Base-by-base conservation (phyloP, 805 yeast species). In the Pichia thaimueangensis region DNA sequence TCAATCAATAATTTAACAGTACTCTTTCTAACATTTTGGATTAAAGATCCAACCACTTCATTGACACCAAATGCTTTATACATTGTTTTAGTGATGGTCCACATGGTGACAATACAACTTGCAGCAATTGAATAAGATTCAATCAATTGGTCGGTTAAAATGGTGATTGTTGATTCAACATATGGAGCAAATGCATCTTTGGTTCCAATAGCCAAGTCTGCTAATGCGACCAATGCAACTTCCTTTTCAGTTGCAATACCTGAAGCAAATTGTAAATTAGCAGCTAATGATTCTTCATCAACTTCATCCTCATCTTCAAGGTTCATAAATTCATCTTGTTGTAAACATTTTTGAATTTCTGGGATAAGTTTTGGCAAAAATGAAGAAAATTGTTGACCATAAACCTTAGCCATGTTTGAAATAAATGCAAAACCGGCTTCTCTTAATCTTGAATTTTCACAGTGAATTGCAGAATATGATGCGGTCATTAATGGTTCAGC, bases 161-260 rank as follows among this genome's bases (percentile, higher is more conserved):
- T 72, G 49, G 73, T 71, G 53, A 84, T 65, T 21, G 88, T 73
- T 44, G 78, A 65, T 60, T 86, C 87, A 47, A 87, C 82, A 57
- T 79, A 87, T 56, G 80, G 79, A 56, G 80, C 75, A 66, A 91
- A 88, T 41, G 79, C 79, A 45, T 76, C 80, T 58, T 88, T 84
- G 37, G 96, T 85, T 54, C 95, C 96, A 42, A 74, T 64, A 40
- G 96, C 95, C 60, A 89, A 76, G 60, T 93, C 97, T 38, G 86
- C 78, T 52, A 88, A 67, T 7, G 96, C 93, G 57, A 87, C 86
- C 35, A 89, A 75, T n/a, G 96, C 96, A 52, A 87, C 86, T 68
- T 89, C 96, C 67, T 91, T 91, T 68, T 91, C 98, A 55, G 86
- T 82, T 51, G 97, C 86, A 55, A 93, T 78, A 70, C 96, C 97